Base-by-base conservation (phyloP, 1,139 yeast species). In the Suhomyces yuchorum region DNA sequence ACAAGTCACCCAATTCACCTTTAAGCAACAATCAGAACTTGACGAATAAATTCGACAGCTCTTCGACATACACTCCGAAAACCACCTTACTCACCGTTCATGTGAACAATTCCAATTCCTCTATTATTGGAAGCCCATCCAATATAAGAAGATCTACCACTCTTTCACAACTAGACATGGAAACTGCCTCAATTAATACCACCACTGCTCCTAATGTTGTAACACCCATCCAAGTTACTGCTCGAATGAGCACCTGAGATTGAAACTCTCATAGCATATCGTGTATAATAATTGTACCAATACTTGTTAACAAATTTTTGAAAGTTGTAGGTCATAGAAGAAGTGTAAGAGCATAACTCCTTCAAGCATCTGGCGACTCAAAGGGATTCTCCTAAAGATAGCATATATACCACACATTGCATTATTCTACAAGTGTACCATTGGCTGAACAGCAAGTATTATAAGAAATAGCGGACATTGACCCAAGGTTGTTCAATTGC, bases 221-320 rank as follows among this genome's bases (percentile, higher is more conserved):
- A n/a, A 72, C 79, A 0, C 75, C 74, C 8, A 70, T 75, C n/a
- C 80, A 73, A 51, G 80, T 74, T 17, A 72, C 77, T 9, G 76
- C 75, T 14, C 54, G 75, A 47, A 71, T 71, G 75, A 69, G 74
- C 53, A 65, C 75, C 37, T 70, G 51, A 51, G 19, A 8, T 22
- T 7, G 20, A 8, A 17, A 23, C 14, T 33, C 5, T 22, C 34
- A 23, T 19, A 18, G 34, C 26, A 36, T 28, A 42, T 6, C 22
- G n/a, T 42, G 44, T 42, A 41, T 34, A 19, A 30, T 28, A 17
- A 18, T 28, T 39, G 42, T 39, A 39, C n/a, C n/a, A 40, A 14
- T 22, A 40, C 18, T 18, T 15, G n/a, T n/a, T n/a, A n/a, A n/a
- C 23, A 20, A 20, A 5, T 20, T 4, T 4, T 20, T 20, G 7